Conservation (phyloP, 164 flowering plant genomes). For the Stephania yunnanensis region DNA sequence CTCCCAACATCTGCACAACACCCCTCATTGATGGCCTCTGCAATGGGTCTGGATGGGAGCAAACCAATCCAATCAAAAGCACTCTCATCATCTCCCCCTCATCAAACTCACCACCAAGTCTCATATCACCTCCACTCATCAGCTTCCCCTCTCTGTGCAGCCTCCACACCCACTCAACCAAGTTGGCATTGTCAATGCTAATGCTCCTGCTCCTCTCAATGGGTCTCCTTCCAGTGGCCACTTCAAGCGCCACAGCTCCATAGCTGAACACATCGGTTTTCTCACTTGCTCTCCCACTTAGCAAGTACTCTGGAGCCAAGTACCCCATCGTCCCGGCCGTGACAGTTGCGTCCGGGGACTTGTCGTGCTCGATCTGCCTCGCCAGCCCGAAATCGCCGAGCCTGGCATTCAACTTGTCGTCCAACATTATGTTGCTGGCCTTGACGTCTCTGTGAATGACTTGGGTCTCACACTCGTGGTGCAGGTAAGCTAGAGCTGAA, state of each 20-base stretch:
- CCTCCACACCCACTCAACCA: constrained; percentile 40
- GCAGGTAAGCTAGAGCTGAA: constrained; percentile 78
- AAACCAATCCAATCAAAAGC: constrained; percentile 61
- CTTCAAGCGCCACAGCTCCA: constrained; percentile 90
- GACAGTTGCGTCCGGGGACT: constrained; percentile 74
- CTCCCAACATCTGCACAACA: constrained; percentile 75
- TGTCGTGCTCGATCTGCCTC: constrained; percentile 65
- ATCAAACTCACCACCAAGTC: constrained; percentile 46
- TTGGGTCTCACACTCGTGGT: constrained; percentile 84
- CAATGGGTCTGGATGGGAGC: constrained; percentile 73
- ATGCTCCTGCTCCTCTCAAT: constrained; percentile 39
- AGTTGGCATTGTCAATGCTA: constrained; percentile 10
- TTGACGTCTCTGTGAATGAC: constrained; percentile 86
- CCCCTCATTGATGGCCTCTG: constrained; percentile 74
- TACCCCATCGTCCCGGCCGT: constrained; percentile 98
- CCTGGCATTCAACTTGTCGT: constrained; percentile 71
- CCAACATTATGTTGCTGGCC: constrained; percentile 83
- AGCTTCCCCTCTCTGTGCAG: constrained; percentile 57
- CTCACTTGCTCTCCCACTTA: constrained; percentile 78
- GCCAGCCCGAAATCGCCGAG: constrained; percentile 90
- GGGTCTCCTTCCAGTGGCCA: constrained; percentile 76
- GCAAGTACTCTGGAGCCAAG: constrained; percentile 78
- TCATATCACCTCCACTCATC: constrained; percentile 48
- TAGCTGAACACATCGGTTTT: constrained; percentile 90
- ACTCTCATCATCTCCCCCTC: constrained; percentile 65